Percentiles rank a stretch among this genome's conserved stretches.
Evolutionary conservation across 805 yeast genomes (phyloP).

Genomic region (Pichia pseudocactophila): DNA sequence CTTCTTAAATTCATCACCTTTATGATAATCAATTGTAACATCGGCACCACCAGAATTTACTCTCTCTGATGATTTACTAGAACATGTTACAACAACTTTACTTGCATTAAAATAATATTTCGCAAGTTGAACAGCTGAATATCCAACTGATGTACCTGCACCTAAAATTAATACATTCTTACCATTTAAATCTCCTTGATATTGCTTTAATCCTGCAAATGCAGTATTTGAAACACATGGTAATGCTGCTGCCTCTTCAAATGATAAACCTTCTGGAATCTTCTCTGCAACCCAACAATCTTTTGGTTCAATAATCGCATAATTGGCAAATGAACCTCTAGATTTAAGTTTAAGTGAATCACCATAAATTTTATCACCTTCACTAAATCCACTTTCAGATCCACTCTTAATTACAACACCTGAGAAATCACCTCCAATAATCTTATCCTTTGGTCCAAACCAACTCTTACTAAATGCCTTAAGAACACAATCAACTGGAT

Average conservation of each 20-base stretch:
- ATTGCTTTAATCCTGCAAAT: constrained; percentile 16
- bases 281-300: constrained; percentile 20
- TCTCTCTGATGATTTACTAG: constrained; percentile 28
- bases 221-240: constrained; percentile 65
- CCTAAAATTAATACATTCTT: constrained; percentile 57
- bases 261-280: constrained; percentile 39
- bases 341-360: background rate
- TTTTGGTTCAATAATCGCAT: constrained; percentile 30
- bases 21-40: constrained; percentile 46
- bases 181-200: constrained; percentile 19
- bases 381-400: constrained; percentile 9
- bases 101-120: constrained; percentile 38
- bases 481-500: constrained; percentile 18
- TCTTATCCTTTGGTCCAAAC: constrained; percentile 11
- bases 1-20: constrained; percentile 29
- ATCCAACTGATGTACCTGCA: constrained; percentile 65
- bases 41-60: constrained; percentile 42
- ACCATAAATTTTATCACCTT: constrained; percentile 20
- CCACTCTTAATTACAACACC: constrained; percentile 20
- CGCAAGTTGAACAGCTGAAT: constrained; percentile 46
- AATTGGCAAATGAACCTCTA: constrained; percentile 40
- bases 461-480: constrained; percentile 6
- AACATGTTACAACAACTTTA: constrained; percentile 44
- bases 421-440: constrained; percentile 20
- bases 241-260: constrained; percentile 55